These are phyloP conservation scores for Setomelanomma holmii DNA, from an alignment of 2,329 filamentous ascomycete species.

Conservation along the genomic window DNA sequence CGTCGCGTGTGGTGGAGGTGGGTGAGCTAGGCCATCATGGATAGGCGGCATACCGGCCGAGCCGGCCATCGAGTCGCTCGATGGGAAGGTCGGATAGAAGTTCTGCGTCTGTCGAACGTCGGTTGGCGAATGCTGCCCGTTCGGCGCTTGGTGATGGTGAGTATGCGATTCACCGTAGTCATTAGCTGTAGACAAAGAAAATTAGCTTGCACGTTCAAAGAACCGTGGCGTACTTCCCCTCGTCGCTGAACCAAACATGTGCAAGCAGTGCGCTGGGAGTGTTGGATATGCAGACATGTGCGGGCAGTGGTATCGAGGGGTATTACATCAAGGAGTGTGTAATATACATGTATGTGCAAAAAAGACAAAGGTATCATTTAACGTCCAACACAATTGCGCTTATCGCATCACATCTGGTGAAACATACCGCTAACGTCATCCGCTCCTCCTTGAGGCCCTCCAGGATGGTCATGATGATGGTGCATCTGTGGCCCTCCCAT, in stretches of 20 bases:
- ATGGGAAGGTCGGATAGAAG: slow-evolving; percentile 75
- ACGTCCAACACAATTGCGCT: slow-evolving; percentile 45
- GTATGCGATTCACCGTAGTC: slow-evolving; percentile 67
- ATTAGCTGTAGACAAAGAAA: slow-evolving; percentile 60
- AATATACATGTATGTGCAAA: slow-evolving; percentile 52
- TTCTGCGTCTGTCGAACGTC: slow-evolving; percentile 78
- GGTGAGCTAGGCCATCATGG: slow-evolving; percentile 63
- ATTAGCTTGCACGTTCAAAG: slow-evolving; percentile 52
- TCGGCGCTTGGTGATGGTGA: slow-evolving; percentile 70
- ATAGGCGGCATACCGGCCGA: slow-evolving; percentile 69
- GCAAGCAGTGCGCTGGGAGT: slow-evolving; percentile 21
- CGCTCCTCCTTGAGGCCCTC: slow-evolving; percentile 70
- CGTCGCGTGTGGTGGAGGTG: slow-evolving; percentile 52
- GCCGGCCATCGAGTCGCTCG: slow-evolving; percentile 61
- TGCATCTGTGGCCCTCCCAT: slow-evolving; percentile 70
- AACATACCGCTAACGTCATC: slow-evolving; percentile 98
- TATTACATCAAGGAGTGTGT: slow-evolving; percentile 53
- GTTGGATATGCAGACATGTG: slow-evolving; percentile 39
- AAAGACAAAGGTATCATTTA: slow-evolving; percentile 53
- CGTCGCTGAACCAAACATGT: slow-evolving; percentile 36
- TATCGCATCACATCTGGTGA: slow-evolving; percentile 77
- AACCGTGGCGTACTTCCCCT: slow-evolving; percentile 23
- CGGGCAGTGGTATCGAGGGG: slow-evolving; percentile 49
- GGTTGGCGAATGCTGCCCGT: slow-evolving; percentile 62
- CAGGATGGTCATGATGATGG: slow-evolving; percentile 77